Percentiles rank a stretch among this genome's conserved stretches.
Conservation (phyloP, 1,284 basidiomycete genomes). For the Spongiforma sp. region DNA sequence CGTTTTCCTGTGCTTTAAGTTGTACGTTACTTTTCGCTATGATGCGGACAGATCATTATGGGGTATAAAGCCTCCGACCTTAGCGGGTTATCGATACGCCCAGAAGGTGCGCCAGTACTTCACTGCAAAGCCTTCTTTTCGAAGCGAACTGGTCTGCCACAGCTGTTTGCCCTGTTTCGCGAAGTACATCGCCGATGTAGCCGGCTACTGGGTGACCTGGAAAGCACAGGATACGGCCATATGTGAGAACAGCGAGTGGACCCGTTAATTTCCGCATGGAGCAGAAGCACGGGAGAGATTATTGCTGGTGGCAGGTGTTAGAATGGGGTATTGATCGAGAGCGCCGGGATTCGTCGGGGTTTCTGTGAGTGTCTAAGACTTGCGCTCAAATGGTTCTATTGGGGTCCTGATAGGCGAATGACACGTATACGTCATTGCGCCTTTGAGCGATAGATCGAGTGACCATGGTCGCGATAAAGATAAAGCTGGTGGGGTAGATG, state of each 20-base stretch:
- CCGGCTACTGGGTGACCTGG: conserved; percentile 87
- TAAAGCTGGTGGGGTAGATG: conserved; percentile 80
- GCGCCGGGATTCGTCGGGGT: conserved; percentile 23
- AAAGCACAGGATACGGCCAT: conserved; percentile 68
- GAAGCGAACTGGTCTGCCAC: conserved; percentile 82
- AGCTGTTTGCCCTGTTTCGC: conserved; percentile 88
- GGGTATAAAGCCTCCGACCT: no score
- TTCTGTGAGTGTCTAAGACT: conserved; percentile 48
- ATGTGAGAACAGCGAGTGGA: conserved; percentile 70
- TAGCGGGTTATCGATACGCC: no score
- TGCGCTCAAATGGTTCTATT: conserved; percentile 95
- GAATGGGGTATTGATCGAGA: conserved; percentile 25
- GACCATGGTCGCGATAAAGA: conserved; percentile 76
- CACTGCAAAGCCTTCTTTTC: no score
- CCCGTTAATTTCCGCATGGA: conserved; percentile 51
- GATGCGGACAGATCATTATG: no score
- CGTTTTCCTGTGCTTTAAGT: no score
- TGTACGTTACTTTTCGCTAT: no score
- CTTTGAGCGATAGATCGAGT: conserved; percentile 1
- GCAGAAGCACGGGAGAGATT: conserved; percentile 29
- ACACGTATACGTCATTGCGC: conserved; percentile 1
- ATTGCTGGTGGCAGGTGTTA: conserved; percentile 18
- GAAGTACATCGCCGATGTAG: conserved; percentile 84
- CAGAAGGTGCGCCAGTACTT: no score
- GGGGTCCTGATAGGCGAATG: conserved; percentile 81